Conservation (phyloP, 345 rosid genomes). For the Brassica juncea region DNA sequence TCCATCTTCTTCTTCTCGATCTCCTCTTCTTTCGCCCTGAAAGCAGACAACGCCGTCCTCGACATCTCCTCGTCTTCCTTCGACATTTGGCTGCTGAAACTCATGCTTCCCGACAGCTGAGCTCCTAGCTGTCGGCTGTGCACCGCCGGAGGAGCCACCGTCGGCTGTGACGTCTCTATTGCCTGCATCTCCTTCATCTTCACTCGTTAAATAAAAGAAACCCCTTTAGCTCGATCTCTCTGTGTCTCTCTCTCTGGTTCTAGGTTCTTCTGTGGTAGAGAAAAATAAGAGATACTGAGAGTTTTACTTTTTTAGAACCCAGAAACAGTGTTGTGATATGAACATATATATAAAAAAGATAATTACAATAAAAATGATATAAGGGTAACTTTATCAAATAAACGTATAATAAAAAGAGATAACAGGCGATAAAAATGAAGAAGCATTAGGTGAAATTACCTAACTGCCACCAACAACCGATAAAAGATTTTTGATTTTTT, state of each 20-base stretch:
- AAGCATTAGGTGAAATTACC: slow-evolving; percentile 46
- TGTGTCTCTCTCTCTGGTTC: slow-evolving; percentile 37
- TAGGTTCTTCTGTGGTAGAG: slow-evolving; percentile 38
- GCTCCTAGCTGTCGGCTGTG: slow-evolving; percentile 57
- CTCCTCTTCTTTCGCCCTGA: slow-evolving; percentile 96
- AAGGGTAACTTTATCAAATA: slow-evolving; percentile 28
- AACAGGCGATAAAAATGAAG: not conserved
- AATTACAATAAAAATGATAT: not conserved
- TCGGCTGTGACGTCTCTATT: slow-evolving; percentile 49
- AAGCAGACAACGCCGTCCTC: slow-evolving; percentile 82
- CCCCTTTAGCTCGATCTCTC: slow-evolving; percentile 34
- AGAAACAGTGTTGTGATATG: slow-evolving; percentile 36
- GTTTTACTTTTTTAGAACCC: slow-evolving; percentile 18
- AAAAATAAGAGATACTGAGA: slow-evolving; percentile 28
- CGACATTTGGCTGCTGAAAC: slow-evolving; percentile 87
- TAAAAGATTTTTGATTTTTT: slow-evolving; percentile 11
- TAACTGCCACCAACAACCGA: slow-evolving; percentile 53
- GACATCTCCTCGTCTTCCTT: slow-evolving; percentile 97
- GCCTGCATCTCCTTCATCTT: slow-evolving; percentile 52
- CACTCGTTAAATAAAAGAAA: slow-evolving; percentile 20
- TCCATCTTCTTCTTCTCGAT: slow-evolving; percentile 90
- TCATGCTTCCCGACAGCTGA: slow-evolving; percentile 71
- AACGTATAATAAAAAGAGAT: slow-evolving; percentile 6
- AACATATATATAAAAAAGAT: slow-evolving; percentile 33
- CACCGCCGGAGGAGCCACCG: slow-evolving; percentile 51